Conservation (phyloP, 2,329 filamentous ascomycete genomes). For the Colletotrichum sp. region DNA sequence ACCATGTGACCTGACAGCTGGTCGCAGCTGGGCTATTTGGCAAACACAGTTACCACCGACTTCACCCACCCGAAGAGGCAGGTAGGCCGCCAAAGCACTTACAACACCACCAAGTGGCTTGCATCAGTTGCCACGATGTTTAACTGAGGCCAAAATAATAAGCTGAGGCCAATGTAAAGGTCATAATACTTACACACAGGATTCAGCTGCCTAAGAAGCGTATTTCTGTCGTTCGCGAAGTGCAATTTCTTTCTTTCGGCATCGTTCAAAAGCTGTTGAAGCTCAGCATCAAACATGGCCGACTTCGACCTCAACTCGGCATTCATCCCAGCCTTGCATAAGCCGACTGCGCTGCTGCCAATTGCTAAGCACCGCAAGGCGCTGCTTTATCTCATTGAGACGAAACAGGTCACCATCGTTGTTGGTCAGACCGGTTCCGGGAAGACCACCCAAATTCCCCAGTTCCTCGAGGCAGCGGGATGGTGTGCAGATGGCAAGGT, state of each 20-base stretch:
- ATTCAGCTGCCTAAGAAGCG: neutral
- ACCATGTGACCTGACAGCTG: neutral
- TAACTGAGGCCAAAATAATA: neutral
- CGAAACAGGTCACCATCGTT: conserved; percentile 82
- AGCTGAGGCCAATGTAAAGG: neutral
- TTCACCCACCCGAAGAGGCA: neutral
- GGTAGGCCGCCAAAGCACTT: neutral
- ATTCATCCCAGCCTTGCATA: conserved; percentile 84
- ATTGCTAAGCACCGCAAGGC: conserved; percentile 83
- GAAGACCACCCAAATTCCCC: conserved; percentile 95
- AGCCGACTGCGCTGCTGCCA: conserved; percentile 81
- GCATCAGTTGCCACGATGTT: neutral
- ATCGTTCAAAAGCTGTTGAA: neutral
- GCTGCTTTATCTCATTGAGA: conserved; percentile 87
- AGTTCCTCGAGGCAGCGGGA: conserved; percentile 85
- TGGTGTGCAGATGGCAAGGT: conserved; percentile 86
- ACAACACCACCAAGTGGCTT: neutral
- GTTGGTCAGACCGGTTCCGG: conserved; percentile 94
- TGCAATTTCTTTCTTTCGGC: neutral
- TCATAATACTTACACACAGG: neutral
- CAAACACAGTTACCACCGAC: neutral
- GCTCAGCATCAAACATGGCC: conserved; percentile 44
- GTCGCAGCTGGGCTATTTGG: neutral
- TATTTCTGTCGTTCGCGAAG: neutral
- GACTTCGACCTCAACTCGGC: conserved; percentile 61